Evolutionary conservation across 164 flowering plant genomes (phyloP), one percentile per base, ranked within the genome.

Genomic region (Euptelea pleiosperma): DNA sequence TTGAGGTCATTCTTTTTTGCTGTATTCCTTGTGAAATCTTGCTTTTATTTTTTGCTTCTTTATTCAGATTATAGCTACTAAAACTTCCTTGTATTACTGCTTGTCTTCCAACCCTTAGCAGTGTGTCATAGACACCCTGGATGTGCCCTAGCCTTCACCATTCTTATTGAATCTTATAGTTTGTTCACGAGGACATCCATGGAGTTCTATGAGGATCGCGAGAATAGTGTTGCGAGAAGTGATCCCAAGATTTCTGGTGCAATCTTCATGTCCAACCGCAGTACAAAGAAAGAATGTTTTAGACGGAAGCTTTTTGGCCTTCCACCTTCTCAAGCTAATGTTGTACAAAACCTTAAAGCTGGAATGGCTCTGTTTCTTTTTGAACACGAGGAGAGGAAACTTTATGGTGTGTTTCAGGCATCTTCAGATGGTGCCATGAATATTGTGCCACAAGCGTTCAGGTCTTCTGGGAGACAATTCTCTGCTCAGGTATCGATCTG

Each of bases 291-390:
- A 57, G 93, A 86, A 62, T 86, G 85, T 61, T 50, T 86, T 4
- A 66, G 53, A 21, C 54, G 74, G 22, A 68, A 65, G 8, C 49
- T 88, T 4, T 84, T 88, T 60, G 90, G 85, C 39, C 85, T 88
- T 46, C 90, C 92, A 37, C 48, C 60, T 46, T 25, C 69, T 29
- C 55, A 57, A 8, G 60, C 71, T 31, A 2, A 29, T 40, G 79
- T 86, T 75, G 90, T 88, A 19, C 64, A 65, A 56, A 71, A 78
- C 29, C 67, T 88, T 48, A 84, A 82, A 70, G 48, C 53, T 25
- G 89, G 91, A 36, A 88, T 79, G 92, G 25, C 79, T n/a, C 61
- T 88, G 39, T 88, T 88, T 75, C 63, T 88, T 15, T 88, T 80
- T 73, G 90, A 88, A 53, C 74, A 61, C 50, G 92, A 82, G 69